Evolutionary conservation across 805 yeast genomes (phyloP), one percentile per base, ranked within the genome.

Genomic region (Grigorovia humatica): DNA sequence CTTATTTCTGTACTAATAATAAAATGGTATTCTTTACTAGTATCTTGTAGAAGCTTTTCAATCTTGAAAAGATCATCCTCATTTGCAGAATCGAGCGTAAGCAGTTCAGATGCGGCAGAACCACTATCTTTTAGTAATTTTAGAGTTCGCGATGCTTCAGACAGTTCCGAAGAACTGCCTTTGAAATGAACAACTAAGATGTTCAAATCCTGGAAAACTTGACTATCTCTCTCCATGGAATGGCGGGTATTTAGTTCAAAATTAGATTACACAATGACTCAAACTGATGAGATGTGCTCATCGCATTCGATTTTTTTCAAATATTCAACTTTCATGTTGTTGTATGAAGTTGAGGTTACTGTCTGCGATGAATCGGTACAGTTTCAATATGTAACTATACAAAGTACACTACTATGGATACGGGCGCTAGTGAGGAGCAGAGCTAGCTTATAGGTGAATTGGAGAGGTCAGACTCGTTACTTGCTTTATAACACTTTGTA

Each of bases 1-100:
- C 55, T 51, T 11, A 48, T 27, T 13, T 51, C 52, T 12, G 52
- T 51, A 17, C 59, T 49, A 15, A 63, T 55, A n/a, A 63, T 58
- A 29, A 58, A 60, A 51, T 62, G 62, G 15, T 60, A 19, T 52
- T 52, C 41, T 47, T 8, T 30, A 13, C 15, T 13, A 32, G 4
- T 32, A 32, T 32, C 15, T 32, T 13, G 38, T 9, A 32, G 38
- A 11, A 11, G 11, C 15, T 2, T 2, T 32, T 32, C 38, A 9
- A 32, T 2, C 15, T 11, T 9, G 15, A 13, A 32, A 32, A 32
- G 11, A 13, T 32, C 38, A 32, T 8, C 38, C 11, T 9, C 38
- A 9, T 32, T 32, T 11, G 11, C 38, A 32, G 38, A 11, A 32
- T 32, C 38, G 4, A 32, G 11, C 8, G 11, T 13, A 32, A 32